phyloP scores from a whole-genome alignment of 176 grass and related monocot genomes.

The Hordeum vulgare region MorexV3_pseudomolecules_assembly NC_058523.1:465107323-465107822 shows the following conservation, averaged over 20 bases:
- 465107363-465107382: constrained; percentile 68
- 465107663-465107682: neutral
- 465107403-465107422: constrained; percentile 34
- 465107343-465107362: constrained; percentile 77
- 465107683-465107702: neutral
- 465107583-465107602: constrained; percentile 83
- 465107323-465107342: constrained; percentile 77
- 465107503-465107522: too few relatives aligned
- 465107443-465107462: neutral
- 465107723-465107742: too few relatives aligned
- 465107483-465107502: too few relatives aligned
- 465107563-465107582: constrained; percentile 79
- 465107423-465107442: neutral
- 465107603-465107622: constrained; percentile 90
- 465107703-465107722: neutral
- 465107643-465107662: neutral
- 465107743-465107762: too few relatives aligned
- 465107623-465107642: constrained; percentile 37
- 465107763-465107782: neutral
- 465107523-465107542: too few relatives aligned
- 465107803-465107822: neutral
- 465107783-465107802: neutral
- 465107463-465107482: too few relatives aligned
- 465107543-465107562: constrained; percentile 57
- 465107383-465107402: constrained; percentile 61